phyloP scores from a whole-genome alignment of 2,329 filamentous ascomycete genomes.

The Diaporthe citrichinensis region DNA sequence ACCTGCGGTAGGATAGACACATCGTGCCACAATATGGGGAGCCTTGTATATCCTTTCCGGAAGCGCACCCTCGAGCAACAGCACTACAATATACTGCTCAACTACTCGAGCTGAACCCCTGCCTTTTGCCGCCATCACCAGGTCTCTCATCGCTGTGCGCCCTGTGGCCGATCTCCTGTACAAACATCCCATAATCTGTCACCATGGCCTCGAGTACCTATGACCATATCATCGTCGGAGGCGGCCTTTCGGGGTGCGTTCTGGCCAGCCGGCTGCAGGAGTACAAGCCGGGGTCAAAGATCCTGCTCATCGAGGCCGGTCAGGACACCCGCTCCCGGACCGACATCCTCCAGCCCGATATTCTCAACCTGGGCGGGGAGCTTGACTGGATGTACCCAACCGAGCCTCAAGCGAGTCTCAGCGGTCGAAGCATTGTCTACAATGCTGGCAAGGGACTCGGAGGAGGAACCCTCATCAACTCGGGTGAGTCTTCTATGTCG shows the following conservation, averaged over 20 bases:
- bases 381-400: constrained; percentile 55
- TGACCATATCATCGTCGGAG: constrained; percentile 57
- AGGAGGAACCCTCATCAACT: constrained; percentile 58
- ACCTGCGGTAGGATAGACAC: background rate
- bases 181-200: background rate
- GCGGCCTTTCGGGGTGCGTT: constrained; percentile 54
- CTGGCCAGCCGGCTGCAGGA: constrained; percentile 51
- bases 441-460: constrained; percentile 57
- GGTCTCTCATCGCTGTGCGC: too few species aligned
- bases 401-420: constrained; percentile 48
- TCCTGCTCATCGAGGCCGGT: constrained; percentile 57
- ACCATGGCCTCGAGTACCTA: constrained; percentile 23
- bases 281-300: constrained; percentile 45
- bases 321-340: constrained; percentile 47
- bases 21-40: background rate
- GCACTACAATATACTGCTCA: background rate
- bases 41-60: background rate
- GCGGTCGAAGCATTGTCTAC: constrained; percentile 46
- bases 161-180: background rate
- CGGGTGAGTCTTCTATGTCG: constrained; percentile 42
- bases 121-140: background rate
- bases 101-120: background rate
- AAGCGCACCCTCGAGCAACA: background rate
- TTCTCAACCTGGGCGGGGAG: constrained; percentile 49
- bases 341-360: constrained; percentile 48